Base-by-base conservation (phyloP, 306 rosid genomes). In the Abrus precatorius region DNA sequence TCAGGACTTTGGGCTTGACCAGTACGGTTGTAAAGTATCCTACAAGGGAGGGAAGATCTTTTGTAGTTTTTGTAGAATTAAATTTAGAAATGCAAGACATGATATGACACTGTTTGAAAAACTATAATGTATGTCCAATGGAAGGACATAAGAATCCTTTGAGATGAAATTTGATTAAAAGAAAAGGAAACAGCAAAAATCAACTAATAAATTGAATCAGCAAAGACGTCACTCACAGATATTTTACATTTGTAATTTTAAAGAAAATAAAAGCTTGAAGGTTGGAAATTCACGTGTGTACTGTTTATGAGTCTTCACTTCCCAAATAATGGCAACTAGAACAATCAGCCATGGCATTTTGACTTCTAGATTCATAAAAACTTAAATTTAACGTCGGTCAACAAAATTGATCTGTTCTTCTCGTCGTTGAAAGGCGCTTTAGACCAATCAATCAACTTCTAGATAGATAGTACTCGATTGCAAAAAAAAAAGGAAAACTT, bases 371-470 rank as follows among this genome's bases (percentile, higher is more conserved):
- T 38, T 7, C 0, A 48, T 9, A 6, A 53, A 5, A 9, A 3
- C 3, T 14, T n/a, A 14, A 20, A 20, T 29, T 2, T 47, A 5
- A 72, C 5, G 1, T 3, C 12, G 1, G 56, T 53, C 66, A 12
- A 1, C 13, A 55, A 40, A 77, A 41, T 53, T 55, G 57, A 53
- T 41, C 54, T 2, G 7, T 66, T 65, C 47, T 60, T 65, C 14
- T 2, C 11, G 11, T 6, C 20, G 66, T 66, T 77, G 68, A 77
- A 77, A 77, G n/a, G 1, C 53, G 29, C 55, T 13, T n/a, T 53
- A 20, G 33, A 60, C 80, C 71, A 34, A 32, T 60, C 7, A 12
- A 30, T 76, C 50, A 63, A 11, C 81, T 50, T 63, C 80, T 34
- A 76, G 72, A 76, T 62, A n/a, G 6, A 27, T 12, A 12, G 28